Evolutionary conservation across 1,284 basidiomycete species (phyloP), one percentile per base, ranked within the genome.

Genomic region (Tetrapyrgos nigripes): DNA sequence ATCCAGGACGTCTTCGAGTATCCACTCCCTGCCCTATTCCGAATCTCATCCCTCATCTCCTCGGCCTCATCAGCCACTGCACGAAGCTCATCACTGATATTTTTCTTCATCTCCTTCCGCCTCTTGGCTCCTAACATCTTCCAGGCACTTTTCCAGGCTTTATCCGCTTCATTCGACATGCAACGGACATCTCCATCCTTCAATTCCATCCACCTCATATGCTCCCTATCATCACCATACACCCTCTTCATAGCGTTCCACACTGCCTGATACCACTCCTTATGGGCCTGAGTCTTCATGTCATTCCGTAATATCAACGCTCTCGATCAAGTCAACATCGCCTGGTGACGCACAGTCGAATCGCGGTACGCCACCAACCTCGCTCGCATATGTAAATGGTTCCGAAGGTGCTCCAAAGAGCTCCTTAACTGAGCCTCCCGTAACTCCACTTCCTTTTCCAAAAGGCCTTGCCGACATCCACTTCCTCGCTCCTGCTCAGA

Each of bases 301-400:
- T 57, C 44, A 33, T 57, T 57, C 17, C 49, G 55, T 14, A 40
- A 17, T 5, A 57, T 14, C 6, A 57, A 27, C 9, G 40, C 35
- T 40, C 45, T 23, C 14, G 55, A 50, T 11, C 45, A 21, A 10
- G 55, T 51, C 3, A 44, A 21, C 17, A 31, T 31, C 3, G 33
- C 47, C 31, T 57, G 55, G 23, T 54, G 50, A 11, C 33, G 31
- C 11, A 57, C 49, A 19, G 50, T 48, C 14, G 46, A 27, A 26
- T 13, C 37, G 5, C 31, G 13, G 37, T 51, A 57, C 14, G 37
- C 45, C 10, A 43, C 17, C 11, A 57, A 19, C 9, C 55, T 3
- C 19, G 49, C 50, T 35, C 45, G 50, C 33, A 57, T 50, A 26
- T 46, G 49, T 17, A 57, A 28, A 19, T 51, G 48, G 21, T 45